Percentiles rank a stretch among this genome's conserved stretches.
Conservation (phyloP, 108 stramenopile genomes). For the Schizochytrium sp. region DNA sequence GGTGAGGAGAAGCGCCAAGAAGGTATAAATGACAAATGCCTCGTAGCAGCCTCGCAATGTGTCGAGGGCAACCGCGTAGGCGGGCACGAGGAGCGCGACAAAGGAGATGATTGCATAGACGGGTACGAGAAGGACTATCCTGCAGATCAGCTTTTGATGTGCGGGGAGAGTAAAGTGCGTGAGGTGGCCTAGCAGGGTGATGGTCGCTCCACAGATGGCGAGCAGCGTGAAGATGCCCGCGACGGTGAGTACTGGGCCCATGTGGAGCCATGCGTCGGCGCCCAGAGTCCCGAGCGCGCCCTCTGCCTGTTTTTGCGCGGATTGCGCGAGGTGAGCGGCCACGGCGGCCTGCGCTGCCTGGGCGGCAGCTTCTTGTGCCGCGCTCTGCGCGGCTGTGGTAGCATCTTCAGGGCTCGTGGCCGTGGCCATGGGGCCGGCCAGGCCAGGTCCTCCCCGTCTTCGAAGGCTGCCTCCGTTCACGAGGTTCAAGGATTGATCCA, state of each 20-base stretch:
- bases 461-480: too few relatives aligned
- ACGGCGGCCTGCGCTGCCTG: too few relatives aligned
- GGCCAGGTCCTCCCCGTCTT: too few relatives aligned
- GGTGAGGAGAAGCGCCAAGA: constrained; percentile 41
- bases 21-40: constrained; percentile 49
- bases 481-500: too few relatives aligned
- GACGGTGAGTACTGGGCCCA: not conserved
- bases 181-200: not conserved
- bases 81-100: not conserved
- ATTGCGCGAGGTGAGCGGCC: too few relatives aligned
- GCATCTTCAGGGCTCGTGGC: too few relatives aligned
- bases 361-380: too few relatives aligned
- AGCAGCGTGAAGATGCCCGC: constrained; percentile 2
- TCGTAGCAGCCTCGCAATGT: constrained; percentile 42
- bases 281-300: too few relatives aligned
- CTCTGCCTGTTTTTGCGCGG: too few relatives aligned
- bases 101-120: constrained; percentile 20
- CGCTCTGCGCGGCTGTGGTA: too few relatives aligned
- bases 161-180: not conserved
- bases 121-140: constrained; percentile 24
- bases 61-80: not conserved
- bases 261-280: not conserved
- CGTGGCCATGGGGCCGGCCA: too few relatives aligned
- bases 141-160: not conserved
- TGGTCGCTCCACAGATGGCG: not conserved